Evolutionary conservation across 2,329 filamentous ascomycete species (phyloP).

Genomic region (Sporothrix humicola): DNA sequence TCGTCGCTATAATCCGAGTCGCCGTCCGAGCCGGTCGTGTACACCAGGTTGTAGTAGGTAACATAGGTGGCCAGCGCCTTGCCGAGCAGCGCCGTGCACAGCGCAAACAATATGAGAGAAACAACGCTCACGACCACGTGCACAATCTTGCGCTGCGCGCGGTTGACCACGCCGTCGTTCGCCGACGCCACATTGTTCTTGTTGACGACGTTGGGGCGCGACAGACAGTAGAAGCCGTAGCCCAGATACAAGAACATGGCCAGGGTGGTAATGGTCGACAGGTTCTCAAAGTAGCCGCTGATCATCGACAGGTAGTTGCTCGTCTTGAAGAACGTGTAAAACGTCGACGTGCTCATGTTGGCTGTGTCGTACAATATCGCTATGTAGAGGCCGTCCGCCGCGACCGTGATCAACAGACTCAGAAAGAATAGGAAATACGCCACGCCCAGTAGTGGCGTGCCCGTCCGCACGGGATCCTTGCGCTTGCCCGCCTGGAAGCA

Average conservation of each 20-base stretch:
- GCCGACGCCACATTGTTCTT: neutral
- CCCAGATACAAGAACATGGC: conserved; percentile 38
- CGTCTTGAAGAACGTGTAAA: neutral
- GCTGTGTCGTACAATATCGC: neutral
- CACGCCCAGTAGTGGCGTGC: conserved; percentile 38
- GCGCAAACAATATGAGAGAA: conserved; percentile 33
- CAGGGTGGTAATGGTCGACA: conserved; percentile 34
- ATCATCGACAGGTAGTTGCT: conserved; percentile 27
- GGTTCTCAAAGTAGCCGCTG: conserved; percentile 28
- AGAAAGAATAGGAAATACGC: conserved; percentile 36
- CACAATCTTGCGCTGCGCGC: neutral
- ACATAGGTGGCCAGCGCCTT: conserved; percentile 1
- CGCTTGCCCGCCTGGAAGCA: conserved; percentile 37
- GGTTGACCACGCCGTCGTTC: neutral
- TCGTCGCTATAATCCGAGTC: neutral
- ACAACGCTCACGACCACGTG: conserved; percentile 33
- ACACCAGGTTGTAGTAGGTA: neutral
- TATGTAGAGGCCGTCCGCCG: neutral
- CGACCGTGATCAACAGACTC: conserved; percentile 29
- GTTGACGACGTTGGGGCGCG: conserved; percentile 31
- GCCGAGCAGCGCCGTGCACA: conserved; percentile 32
- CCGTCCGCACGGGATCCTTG: conserved; percentile 39
- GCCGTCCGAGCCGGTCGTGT: neutral
- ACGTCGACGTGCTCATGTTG: neutral
- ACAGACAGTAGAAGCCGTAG: conserved; percentile 39